Evolutionary conservation across 305 asterid species (phyloP), one percentile per base, ranked within the genome.

Genomic region (Vinca major): DNA sequence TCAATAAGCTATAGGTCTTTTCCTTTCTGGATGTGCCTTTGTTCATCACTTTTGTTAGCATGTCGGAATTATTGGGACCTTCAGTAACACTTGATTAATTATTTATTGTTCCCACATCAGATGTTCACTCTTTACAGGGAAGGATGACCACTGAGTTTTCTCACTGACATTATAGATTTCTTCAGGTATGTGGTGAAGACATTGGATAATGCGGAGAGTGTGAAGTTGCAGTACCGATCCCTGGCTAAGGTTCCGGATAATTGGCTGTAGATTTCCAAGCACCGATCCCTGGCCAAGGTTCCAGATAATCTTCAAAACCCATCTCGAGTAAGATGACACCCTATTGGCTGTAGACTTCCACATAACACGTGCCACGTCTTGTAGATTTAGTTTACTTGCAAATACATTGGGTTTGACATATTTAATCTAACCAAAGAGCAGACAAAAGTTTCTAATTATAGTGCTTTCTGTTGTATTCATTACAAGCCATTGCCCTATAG

Each of bases 131-230:
- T 26, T 26, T 26, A 26, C 33, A n/a, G 33, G 33, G 33, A 26
- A 26, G 33, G 33, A 26, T 26, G 33, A 26, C 33, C 33, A 26
- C 33, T 26, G 33, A 26, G 33, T 26, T 26, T 26, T 26, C 33
- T 26, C 33, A 26, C 33, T 26, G 33, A 26, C 33, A 26, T 26
- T 26, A 26, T 26, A 26, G 51, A 19, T 64, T 26, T 26, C 26
- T 72, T 37, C 82, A 92, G 98, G 97, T 93, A 89, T 4, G 97
- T 93, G 14, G 97, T 93, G 21, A 93, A 93, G 90, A 93, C 99
- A 33, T 52, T 93, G 84, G 99, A 93, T 80, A 93, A 87, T 80
- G 97, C 99, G 61, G 99, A 93, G 84, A 89, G 96, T 48, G 96
- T 93, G 80, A 91, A 93, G 80, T 75, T 93, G 82, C 99, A 93